These are phyloP conservation scores for Syzygium grande DNA, from an alignment of 345 rosid genomes.

Conservation along the genomic window DNA sequence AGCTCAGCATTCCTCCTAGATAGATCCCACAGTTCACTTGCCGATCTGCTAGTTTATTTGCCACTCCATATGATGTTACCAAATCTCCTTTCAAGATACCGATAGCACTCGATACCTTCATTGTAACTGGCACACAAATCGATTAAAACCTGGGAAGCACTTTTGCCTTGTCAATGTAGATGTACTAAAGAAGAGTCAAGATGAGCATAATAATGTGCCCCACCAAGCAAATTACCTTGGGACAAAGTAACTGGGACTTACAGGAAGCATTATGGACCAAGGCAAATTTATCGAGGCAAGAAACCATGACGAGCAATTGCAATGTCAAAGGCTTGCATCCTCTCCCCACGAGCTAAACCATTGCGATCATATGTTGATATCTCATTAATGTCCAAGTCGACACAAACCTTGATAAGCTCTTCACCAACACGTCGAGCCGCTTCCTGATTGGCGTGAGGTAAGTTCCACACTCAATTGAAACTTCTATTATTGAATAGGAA, in stretches of 20 bases:
- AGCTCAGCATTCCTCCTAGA: neutral
- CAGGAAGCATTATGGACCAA: neutral
- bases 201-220: neutral
- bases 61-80: neutral
- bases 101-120: neutral
- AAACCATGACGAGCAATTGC: constrained; percentile 65
- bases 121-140: neutral
- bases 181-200: neutral
- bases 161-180: neutral
- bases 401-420: constrained; percentile 63
- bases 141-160: neutral
- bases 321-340: constrained; percentile 74
- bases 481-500: neutral
- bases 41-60: neutral
- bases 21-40: neutral
- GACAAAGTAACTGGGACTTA: neutral
- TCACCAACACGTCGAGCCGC: constrained; percentile 78
- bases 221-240: neutral
- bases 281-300: constrained; percentile 36
- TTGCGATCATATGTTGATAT: constrained; percentile 77
- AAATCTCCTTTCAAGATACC: neutral
- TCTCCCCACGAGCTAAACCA: constrained; percentile 65
- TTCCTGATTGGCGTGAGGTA: constrained; percentile 37
- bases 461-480: neutral
- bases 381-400: constrained; percentile 55